A percentile compares a stretch with the other conserved stretches of the same genome.
Evolutionary conservation across 1,284 basidiomycete species (phyloP).

Genomic region (Fomitopsis betulina): DNA sequence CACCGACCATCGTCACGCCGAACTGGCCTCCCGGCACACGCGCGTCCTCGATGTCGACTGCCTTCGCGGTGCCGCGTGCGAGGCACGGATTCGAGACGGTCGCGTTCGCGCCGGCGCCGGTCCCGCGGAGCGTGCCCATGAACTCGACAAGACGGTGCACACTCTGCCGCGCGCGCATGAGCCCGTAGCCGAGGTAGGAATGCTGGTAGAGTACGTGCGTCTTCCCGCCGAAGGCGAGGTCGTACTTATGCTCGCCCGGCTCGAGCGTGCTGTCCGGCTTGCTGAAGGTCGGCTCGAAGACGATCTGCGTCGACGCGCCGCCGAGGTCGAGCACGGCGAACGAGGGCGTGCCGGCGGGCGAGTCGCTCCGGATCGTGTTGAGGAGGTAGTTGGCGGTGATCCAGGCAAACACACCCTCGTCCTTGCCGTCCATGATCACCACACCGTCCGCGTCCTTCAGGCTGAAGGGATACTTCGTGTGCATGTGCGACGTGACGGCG

Average conservation of each 20-base stretch:
- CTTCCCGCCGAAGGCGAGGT: constrained; percentile 71
- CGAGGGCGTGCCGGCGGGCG: constrained; percentile 48
- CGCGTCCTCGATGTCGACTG: constrained; percentile 70
- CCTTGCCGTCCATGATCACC: constrained; percentile 92
- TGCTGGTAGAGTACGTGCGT: constrained; percentile 86
- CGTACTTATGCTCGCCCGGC: constrained; percentile 94
- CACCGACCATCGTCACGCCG: constrained; percentile 81
- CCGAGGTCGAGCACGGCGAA: constrained; percentile 96
- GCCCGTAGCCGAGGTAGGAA: constrained; percentile 93
- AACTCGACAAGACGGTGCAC: constrained; percentile 91
- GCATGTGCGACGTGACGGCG: constrained; percentile 68
- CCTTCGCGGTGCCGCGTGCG: constrained; percentile 58
- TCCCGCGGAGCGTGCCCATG: constrained; percentile 52
- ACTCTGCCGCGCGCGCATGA: constrained; percentile 85
- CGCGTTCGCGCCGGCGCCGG: constrained; percentile 32
- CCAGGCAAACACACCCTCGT: constrained; percentile 98
- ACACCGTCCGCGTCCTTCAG: constrained; percentile 63
- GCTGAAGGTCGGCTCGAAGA: constrained; percentile 83
- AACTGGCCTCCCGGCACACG: constrained; percentile 33
- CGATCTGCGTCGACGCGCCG: constrained; percentile 96
- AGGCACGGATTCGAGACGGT: constrained; percentile 77
- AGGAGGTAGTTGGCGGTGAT: constrained; percentile 96
- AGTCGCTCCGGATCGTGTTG: constrained; percentile 60
- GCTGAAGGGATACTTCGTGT: constrained; percentile 70
- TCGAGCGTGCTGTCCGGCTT: constrained; percentile 49